A percentile compares a stretch with the other conserved stretches of the same genome.
phyloP scores from a whole-genome alignment of 768 basidiomycete genomes.

The Hypholoma sublateritium region DNA sequence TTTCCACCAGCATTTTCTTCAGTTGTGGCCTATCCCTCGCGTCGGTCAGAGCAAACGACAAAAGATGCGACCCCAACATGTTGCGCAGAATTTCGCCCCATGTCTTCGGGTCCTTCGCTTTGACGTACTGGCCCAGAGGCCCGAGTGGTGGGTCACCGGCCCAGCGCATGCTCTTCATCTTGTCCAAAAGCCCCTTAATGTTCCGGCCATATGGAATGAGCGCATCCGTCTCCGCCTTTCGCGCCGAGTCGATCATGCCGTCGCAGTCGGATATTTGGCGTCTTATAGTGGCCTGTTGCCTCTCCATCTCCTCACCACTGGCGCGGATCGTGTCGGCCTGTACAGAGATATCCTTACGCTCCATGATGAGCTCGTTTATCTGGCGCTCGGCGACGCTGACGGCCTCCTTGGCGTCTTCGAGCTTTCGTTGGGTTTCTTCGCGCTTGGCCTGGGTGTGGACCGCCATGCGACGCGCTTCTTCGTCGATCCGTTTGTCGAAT shows the following conservation, averaged over 20 bases:
- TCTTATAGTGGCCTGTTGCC: slow-evolving; percentile 29
- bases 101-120: slow-evolving; percentile 58
- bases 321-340: slow-evolving; percentile 30
- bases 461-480: slow-evolving; percentile 54
- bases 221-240: slow-evolving; percentile 53
- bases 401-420: slow-evolving; percentile 44
- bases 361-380: slow-evolving; percentile 26
- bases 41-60: slow-evolving; percentile 75
- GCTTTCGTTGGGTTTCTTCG: slow-evolving; percentile 52
- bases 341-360: slow-evolving; percentile 30
- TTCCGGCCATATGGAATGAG: slow-evolving; percentile 62
- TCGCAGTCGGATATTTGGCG: slow-evolving; percentile 45
- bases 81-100: slow-evolving; percentile 70
- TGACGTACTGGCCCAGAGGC: slow-evolving; percentile 79
- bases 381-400: slow-evolving; percentile 37
- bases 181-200: slow-evolving; percentile 56
- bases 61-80: slow-evolving; percentile 59
- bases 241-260: slow-evolving; percentile 48
- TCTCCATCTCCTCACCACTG: slow-evolving; percentile 37
- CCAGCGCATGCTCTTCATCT: slow-evolving; percentile 57
- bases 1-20: slow-evolving; percentile 51
- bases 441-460: slow-evolving; percentile 61
- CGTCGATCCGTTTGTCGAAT: slow-evolving; percentile 48
- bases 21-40: slow-evolving; percentile 58
- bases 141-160: slow-evolving; percentile 67